phyloP scores from a whole-genome alignment of 2,329 filamentous ascomycete species.

The Hypocreales sp. region DNA sequence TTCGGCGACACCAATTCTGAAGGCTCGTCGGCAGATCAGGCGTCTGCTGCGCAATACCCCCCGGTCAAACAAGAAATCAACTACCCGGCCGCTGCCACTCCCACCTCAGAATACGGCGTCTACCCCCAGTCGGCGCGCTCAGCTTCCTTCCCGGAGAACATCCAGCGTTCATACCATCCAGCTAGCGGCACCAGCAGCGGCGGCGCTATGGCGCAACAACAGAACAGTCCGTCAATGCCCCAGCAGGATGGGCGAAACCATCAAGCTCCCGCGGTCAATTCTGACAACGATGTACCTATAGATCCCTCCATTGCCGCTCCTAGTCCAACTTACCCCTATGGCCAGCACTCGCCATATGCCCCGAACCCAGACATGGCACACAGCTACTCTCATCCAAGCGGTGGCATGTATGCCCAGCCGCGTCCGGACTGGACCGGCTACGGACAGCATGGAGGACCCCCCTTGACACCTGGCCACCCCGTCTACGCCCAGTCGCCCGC shows the following conservation, averaged over 20 bases:
- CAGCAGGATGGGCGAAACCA: slow-evolving; percentile 67
- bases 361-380: slow-evolving; percentile 78
- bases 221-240: slow-evolving; percentile 95
- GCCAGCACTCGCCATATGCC: slow-evolving; percentile 75
- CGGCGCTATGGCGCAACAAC: slow-evolving; percentile 89
- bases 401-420: slow-evolving; percentile 50
- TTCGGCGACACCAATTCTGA: slow-evolving; percentile 65
- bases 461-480: slow-evolving; percentile 34
- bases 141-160: slow-evolving; percentile 73
- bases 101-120: slow-evolving; percentile 76
- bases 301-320: slow-evolving; percentile 93
- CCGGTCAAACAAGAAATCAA: slow-evolving; percentile 69
- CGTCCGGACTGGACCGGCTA: slow-evolving; percentile 66
- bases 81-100: slow-evolving; percentile 66
- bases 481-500: slow-evolving; percentile 41
- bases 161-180: slow-evolving; percentile 72
- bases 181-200: slow-evolving; percentile 57
- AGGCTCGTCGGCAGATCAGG: slow-evolving; percentile 75
- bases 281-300: slow-evolving; percentile 97
- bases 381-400: slow-evolving; percentile 48
- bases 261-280: slow-evolving; percentile 66
- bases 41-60: slow-evolving; percentile 82
- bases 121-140: slow-evolving; percentile 64
- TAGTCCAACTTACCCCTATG: slow-evolving; percentile 78
- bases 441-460: slow-evolving; percentile 33